Evolutionary conservation across 805 yeast genomes (phyloP).

Genomic region (Yarrowia osloensis): DNA sequence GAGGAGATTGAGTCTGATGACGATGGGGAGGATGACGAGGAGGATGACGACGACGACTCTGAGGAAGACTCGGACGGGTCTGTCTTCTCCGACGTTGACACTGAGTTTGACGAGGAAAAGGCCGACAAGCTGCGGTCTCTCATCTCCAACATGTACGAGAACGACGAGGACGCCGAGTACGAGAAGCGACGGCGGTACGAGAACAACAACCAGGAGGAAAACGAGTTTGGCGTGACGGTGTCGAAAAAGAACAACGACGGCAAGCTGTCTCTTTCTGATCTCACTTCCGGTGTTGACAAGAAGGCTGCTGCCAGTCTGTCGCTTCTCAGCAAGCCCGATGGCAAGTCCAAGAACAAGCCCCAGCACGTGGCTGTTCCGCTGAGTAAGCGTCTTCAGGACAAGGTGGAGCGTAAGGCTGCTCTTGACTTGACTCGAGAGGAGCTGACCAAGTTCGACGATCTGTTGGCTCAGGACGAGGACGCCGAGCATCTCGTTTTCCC

Average conservation of each 20-base stretch:
- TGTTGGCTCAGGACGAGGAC: slow-evolving; percentile 72
- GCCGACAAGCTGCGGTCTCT: slow-evolving; percentile 46
- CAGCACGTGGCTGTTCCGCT: slow-evolving; percentile 74
- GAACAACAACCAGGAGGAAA: slow-evolving; percentile 60
- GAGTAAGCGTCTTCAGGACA: slow-evolving; percentile 80
- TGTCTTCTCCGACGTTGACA: slow-evolving; percentile 29
- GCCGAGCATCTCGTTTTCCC: slow-evolving; percentile 88
- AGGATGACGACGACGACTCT: slow-evolving; percentile 21
- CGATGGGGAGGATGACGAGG: slow-evolving; percentile 2
- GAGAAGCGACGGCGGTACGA: slow-evolving; percentile 53
- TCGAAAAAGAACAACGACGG: slow-evolving; percentile 45
- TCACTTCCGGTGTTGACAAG: slow-evolving; percentile 57
- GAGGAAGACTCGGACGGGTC: slow-evolving; percentile 38
- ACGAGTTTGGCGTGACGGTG: slow-evolving; percentile 61
- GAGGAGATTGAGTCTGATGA: neutral
- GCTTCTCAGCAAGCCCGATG: slow-evolving; percentile 42
- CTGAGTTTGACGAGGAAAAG: slow-evolving; percentile 48
- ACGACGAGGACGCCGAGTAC: slow-evolving; percentile 39
- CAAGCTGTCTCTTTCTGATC: slow-evolving; percentile 72
- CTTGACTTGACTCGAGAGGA: slow-evolving; percentile 86
- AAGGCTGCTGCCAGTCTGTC: slow-evolving; percentile 54
- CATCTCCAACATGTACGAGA: slow-evolving; percentile 36
- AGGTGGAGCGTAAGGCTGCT: slow-evolving; percentile 86
- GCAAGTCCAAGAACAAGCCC: slow-evolving; percentile 39
- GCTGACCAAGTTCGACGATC: slow-evolving; percentile 84